Base-by-base conservation (phyloP, 371 early-diverging fungal genomes). In the Mortierella sp. region DNA sequence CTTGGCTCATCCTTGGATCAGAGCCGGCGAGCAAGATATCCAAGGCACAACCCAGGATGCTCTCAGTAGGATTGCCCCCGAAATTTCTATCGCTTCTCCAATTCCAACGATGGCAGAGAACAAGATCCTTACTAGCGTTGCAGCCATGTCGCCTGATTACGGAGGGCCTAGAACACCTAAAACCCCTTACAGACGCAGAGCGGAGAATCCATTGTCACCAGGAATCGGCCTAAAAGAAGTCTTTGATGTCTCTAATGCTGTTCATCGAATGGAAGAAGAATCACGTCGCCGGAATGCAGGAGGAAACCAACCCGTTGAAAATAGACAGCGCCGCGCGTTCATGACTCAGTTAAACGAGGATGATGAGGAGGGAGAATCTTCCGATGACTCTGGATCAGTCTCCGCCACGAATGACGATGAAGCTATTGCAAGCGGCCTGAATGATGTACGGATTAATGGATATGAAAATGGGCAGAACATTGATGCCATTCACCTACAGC, bases 1-100 rank as follows among this genome's bases (percentile, higher is more conserved):
- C 79, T 84, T 97, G 68, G 83, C 86, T 19, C 95, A 96, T 70
- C 95, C 95, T 22, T 97, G 96, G 96, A 83, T 93, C 54, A 84
- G 83, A 35, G 79, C 83, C 64, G 86, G 83, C 64, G 78, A 68
- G 58, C 68, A 66, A 43, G 72, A 74, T 13, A 34, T 58, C 15
- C 56, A 34, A 19, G 49, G 40, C 13, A 37, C 40, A 1, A 13
- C 13, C 13, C 40, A 40, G 23, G 60, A 28, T 56, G 66, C 81
- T 34, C 68, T 68, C 58, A 31, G 58, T 19, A 82, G 68, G 28
- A 74, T 61, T 13, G 75, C 73, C n/a, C 57, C 67, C 15, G 68
- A 62, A 19, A 65, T 75, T 64, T 31, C 61, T 32, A 54, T 45
- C 19, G 75, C 75, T 57, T 61, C 70, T 7, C 72, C 72, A 12